A percentile compares a stretch with the other conserved stretches of the same genome.
Evolutionary conservation across 768 basidiomycete species (phyloP).

Genomic region (Tylopilus plumbeoviolaceoides): DNA sequence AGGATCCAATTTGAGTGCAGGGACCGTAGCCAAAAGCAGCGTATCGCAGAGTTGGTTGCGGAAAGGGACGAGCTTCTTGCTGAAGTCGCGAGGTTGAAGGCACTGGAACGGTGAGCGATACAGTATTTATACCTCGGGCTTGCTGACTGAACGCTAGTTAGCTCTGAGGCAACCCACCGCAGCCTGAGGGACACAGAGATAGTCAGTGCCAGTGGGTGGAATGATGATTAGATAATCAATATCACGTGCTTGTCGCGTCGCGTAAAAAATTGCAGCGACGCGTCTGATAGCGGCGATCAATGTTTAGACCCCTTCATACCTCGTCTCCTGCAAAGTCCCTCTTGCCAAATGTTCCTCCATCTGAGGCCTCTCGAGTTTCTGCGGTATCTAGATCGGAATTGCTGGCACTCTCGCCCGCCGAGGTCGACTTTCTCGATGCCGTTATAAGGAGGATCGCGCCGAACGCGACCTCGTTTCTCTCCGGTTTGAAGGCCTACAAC

Average conservation of each 20-base stretch:
- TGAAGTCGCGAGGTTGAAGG: slow-evolving; percentile 17
- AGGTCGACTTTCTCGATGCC: slow-evolving; percentile 70
- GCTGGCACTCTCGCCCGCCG: slow-evolving; percentile 44
- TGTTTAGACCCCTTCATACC: slow-evolving; percentile 45
- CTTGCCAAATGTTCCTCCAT: slow-evolving; percentile 13
- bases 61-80: slow-evolving; percentile 15
- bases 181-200: background rate
- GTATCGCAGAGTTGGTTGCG: slow-evolving; percentile 16
- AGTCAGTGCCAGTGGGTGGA: background rate
- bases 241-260: slow-evolving; percentile 28
- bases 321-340: slow-evolving; percentile 43
- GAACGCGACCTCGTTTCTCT: slow-evolving; percentile 69
- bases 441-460: slow-evolving; percentile 67
- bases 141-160: background rate
- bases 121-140: background rate
- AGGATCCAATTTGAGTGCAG: slow-evolving; percentile 21
- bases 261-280: slow-evolving; percentile 16
- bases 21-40: slow-evolving; percentile 20
- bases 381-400: slow-evolving; percentile 45
- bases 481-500: slow-evolving; percentile 83
- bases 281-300: slow-evolving; percentile 20
- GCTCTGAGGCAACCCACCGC: slow-evolving; percentile 7
- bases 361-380: slow-evolving; percentile 40
- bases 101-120: slow-evolving; percentile 14
- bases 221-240: slow-evolving; percentile 22